Evolutionary conservation across 2,329 filamentous ascomycete genomes (phyloP).

Genomic region (Akanthomyces muscarius): DNA sequence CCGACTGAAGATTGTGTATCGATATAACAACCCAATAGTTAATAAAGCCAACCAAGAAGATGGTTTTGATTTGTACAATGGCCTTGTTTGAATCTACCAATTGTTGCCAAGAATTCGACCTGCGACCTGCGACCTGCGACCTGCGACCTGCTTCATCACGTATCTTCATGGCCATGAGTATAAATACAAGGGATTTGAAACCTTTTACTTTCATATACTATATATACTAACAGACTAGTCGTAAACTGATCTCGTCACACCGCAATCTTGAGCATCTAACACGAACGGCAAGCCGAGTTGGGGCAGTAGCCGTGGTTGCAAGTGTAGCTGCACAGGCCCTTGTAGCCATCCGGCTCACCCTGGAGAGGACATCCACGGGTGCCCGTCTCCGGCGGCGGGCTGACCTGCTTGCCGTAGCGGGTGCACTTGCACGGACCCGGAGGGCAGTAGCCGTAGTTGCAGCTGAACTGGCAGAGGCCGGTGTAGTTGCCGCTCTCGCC

Average conservation of each 20-base stretch:
- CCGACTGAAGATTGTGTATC: conserved; percentile 23
- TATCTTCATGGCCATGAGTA: background rate
- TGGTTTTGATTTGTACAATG: background rate
- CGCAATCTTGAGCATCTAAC: conserved; percentile 11
- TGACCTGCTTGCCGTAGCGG: conserved; percentile 27
- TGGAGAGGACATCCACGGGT: conserved; percentile 31
- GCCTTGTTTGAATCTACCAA: no score
- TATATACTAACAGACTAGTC: background rate
- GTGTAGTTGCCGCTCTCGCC: conserved; percentile 30
- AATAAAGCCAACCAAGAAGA: background rate
- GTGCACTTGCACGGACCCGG: conserved; percentile 32
- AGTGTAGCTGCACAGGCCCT: conserved; percentile 43
- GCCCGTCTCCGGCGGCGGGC: conserved; percentile 25
- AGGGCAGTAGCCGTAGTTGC: conserved; percentile 31
- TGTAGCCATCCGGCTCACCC: conserved; percentile 34
- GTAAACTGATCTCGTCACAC: background rate
- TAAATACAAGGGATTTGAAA: background rate
- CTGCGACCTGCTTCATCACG: no score
- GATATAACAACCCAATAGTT: no score
- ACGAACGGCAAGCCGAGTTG: conserved; percentile 26
- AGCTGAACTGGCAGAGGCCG: conserved; percentile 34
- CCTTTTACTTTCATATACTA: background rate
- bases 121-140: no score
- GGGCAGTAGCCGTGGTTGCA: conserved; percentile 46
- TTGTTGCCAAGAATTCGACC: no score